Conservation (phyloP, 768 basidiomycete species). For the Mycena amicta region DNA sequence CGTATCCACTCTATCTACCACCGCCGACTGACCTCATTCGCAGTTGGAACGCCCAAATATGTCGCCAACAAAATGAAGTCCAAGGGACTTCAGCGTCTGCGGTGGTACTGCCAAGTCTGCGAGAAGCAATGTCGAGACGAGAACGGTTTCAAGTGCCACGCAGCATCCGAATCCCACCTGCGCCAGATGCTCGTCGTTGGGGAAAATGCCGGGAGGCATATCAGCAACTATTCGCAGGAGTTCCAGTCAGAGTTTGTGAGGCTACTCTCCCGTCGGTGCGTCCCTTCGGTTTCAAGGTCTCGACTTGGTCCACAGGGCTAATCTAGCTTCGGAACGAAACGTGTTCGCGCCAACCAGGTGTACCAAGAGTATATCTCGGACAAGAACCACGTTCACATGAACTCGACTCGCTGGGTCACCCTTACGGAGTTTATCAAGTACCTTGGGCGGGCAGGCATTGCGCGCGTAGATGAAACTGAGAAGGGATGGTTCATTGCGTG, state of each 20-base stretch:
- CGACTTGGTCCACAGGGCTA: slow-evolving; percentile 2
- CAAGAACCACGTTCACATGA: slow-evolving; percentile 96
- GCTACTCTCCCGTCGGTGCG: slow-evolving; percentile 80
- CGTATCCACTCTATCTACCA: not conserved
- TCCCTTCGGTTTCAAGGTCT: slow-evolving; percentile 9
- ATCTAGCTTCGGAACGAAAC: slow-evolving; percentile 85
- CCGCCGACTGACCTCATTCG: not conserved
- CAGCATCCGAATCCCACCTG: slow-evolving; percentile 84
- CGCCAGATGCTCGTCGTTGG: slow-evolving; percentile 98
- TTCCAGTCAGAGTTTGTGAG: slow-evolving; percentile 94
- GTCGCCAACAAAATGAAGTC: slow-evolving; percentile 97
- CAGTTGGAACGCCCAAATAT: slow-evolving; percentile 87
- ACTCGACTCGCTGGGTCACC: slow-evolving; percentile 96
- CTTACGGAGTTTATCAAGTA: slow-evolving; percentile 94
- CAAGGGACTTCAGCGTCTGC: slow-evolving; percentile 91
- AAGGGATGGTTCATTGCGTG: slow-evolving; percentile 98
- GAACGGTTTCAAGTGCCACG: slow-evolving; percentile 98
- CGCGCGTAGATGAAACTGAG: slow-evolving; percentile 95
- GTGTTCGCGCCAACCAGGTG: slow-evolving; percentile 91
- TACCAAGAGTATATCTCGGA: slow-evolving; percentile 98
- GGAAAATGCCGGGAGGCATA: slow-evolving; percentile 90
- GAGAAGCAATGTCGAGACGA: slow-evolving; percentile 98
- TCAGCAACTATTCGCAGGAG: slow-evolving; percentile 82
- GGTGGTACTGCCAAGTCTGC: slow-evolving; percentile 99
- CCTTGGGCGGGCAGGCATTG: slow-evolving; percentile 82